Evolutionary conservation across 345 rosid genomes (phyloP).

Genomic region (Heritiera fomes): DNA sequence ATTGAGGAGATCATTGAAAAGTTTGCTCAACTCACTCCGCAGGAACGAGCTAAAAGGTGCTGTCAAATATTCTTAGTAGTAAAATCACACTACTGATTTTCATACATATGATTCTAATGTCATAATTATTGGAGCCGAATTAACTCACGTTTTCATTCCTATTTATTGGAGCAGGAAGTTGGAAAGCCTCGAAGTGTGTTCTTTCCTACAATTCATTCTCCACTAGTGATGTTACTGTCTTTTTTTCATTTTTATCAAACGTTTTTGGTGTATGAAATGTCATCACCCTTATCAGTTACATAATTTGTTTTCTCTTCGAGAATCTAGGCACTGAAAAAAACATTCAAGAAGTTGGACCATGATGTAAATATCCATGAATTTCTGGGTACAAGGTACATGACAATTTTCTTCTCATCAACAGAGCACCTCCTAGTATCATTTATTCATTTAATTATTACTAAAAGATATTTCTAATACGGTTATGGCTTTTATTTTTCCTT

Average conservation of each 20-base stretch:
- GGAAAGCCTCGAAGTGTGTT: constrained; percentile 89
- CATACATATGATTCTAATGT: constrained; percentile 14
- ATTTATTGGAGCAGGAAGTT: constrained; percentile 62
- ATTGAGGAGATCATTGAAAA: constrained; percentile 75
- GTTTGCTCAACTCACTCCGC: constrained; percentile 75
- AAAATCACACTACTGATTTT: constrained; percentile 1
- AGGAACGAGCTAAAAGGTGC: constrained; percentile 83
- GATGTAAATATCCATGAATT: constrained; percentile 76
- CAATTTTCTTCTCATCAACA: background rate
- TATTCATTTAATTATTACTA: background rate
- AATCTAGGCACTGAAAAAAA: constrained; percentile 76
- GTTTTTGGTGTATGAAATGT: background rate
- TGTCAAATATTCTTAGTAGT: background rate
- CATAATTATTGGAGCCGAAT: constrained; percentile 1
- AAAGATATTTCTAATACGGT: constrained; percentile 24
- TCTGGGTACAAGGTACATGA: constrained; percentile 60
- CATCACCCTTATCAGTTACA: constrained; percentile 18
- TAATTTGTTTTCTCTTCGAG: constrained; percentile 32
- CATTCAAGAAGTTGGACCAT: constrained; percentile 81
- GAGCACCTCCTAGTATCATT: background rate
- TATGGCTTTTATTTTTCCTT: constrained; percentile 21
- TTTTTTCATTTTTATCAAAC: background rate
- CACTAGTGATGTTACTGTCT: background rate
- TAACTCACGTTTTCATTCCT: constrained; percentile 15
- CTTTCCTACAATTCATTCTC: constrained; percentile 13